Evolutionary conservation across 1,284 basidiomycete genomes (phyloP).

Genomic region (Tremellales sp.): DNA sequence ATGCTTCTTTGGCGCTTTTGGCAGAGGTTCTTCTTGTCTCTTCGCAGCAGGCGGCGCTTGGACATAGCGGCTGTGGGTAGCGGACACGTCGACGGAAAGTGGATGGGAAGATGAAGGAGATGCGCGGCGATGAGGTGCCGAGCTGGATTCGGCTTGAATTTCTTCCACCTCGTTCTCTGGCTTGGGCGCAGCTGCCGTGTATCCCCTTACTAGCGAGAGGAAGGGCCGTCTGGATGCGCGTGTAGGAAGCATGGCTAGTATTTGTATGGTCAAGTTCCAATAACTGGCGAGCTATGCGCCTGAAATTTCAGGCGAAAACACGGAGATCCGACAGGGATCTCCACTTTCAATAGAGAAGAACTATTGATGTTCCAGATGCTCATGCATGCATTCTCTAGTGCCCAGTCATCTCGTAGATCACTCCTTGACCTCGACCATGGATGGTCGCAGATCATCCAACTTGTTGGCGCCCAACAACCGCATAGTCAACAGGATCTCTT

Average conservation of each 20-base stretch:
- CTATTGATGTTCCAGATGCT: too few relatives aligned
- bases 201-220: too few relatives aligned
- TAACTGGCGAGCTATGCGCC: too few relatives aligned
- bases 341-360: too few relatives aligned
- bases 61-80: neutral
- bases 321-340: too few relatives aligned
- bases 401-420: too few relatives aligned
- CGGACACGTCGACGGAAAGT: neutral
- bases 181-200: conserved; percentile 8
- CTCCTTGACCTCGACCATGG: conserved; percentile 45
- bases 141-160: conserved; percentile 1
- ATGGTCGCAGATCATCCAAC: conserved; percentile 51
- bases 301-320: too few relatives aligned
- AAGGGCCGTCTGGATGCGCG: too few relatives aligned
- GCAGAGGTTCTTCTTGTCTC: neutral
- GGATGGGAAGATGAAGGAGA: neutral
- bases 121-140: neutral
- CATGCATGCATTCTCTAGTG: too few relatives aligned
- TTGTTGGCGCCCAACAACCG: conserved; percentile 68
- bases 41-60: neutral
- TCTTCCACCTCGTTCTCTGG: neutral
- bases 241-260: too few relatives aligned
- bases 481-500: conserved; percentile 67
- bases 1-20: conserved; percentile 1
- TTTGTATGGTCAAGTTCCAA: too few relatives aligned